Evolutionary conservation across 176 grass and related monocot genomes (phyloP).

Genomic region (Olyra latifolia): DNA sequence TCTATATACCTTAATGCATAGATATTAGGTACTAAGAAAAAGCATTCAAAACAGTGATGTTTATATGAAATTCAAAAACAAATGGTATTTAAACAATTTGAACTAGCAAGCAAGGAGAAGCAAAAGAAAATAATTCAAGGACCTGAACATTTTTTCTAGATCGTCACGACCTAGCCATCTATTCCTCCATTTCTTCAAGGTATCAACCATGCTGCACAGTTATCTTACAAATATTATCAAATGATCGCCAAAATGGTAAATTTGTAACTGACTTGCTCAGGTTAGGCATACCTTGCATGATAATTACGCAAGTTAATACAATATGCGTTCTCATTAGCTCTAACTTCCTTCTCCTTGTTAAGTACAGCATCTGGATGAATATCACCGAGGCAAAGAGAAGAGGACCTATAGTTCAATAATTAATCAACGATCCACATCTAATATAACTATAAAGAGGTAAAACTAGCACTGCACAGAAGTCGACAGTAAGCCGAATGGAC

Average conservation of each 20-base stretch:
- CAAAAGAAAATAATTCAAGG: background rate
- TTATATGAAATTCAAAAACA: background rate
- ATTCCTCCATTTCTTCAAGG: constrained; percentile 70
- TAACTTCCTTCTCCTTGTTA: constrained; percentile 51
- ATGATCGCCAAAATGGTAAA: constrained; percentile 11
- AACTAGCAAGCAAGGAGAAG: background rate
- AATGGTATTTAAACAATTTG: background rate
- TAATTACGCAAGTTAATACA: constrained; percentile 63
- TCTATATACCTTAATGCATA: background rate
- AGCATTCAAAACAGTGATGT: background rate
- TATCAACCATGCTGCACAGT: constrained; percentile 65
- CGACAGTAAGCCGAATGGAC: background rate
- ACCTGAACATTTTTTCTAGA: constrained; percentile 60
- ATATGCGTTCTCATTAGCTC: constrained; percentile 52
- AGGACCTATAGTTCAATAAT: constrained; percentile 50
- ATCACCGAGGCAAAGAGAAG: constrained; percentile 67
- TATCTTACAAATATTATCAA: constrained; percentile 30
- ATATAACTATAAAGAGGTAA: constrained; percentile 11
- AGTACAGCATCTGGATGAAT: constrained; percentile 71
- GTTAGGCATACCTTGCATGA: constrained; percentile 58
- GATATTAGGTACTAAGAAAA: background rate
- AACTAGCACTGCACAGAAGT: background rate
- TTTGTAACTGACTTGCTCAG: constrained; percentile 18
- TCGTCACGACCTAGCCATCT: constrained; percentile 68
- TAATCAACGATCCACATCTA: constrained; percentile 18